Conservation (phyloP, 129 eudicot species). For the Cynara cardunculus region DNA sequence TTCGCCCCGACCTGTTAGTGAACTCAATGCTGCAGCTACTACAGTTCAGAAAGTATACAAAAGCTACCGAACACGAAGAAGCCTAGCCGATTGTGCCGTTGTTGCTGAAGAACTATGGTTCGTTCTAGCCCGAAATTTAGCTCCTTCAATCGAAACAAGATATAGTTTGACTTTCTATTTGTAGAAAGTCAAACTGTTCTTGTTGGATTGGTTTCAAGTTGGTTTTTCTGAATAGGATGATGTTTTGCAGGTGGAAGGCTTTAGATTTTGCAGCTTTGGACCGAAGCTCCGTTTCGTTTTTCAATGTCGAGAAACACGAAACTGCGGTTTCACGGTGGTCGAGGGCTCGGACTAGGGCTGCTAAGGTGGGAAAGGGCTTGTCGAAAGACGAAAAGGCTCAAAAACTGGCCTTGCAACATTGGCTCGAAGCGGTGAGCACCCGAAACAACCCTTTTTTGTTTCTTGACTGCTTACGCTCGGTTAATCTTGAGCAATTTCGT, state of each 20-base stretch:
- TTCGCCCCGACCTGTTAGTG: constrained; percentile 77
- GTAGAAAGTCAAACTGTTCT: neutral
- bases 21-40: constrained; percentile 92
- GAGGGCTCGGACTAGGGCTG: constrained; percentile 84
- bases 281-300: constrained; percentile 80
- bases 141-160: neutral
- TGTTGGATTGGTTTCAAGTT: neutral
- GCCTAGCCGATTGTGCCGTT: constrained; percentile 93
- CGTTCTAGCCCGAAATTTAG: constrained; percentile 18
- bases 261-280: constrained; percentile 77
- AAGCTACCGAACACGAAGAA: constrained; percentile 85
- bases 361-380: constrained; percentile 94
- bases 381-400: constrained; percentile 87
- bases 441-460: neutral
- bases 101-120: constrained; percentile 91
- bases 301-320: constrained; percentile 74
- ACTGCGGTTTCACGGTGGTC: constrained; percentile 88
- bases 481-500: neutral
- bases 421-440: constrained; percentile 94
- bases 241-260: constrained; percentile 82
- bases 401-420: constrained; percentile 76
- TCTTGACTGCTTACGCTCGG: neutral
- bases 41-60: constrained; percentile 76
- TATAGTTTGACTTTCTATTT: neutral
- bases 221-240: constrained; percentile 5